phyloP scores from a whole-genome alignment of 495 filamentous ascomycete species.

The Talaromyces wortmannii region DNA sequence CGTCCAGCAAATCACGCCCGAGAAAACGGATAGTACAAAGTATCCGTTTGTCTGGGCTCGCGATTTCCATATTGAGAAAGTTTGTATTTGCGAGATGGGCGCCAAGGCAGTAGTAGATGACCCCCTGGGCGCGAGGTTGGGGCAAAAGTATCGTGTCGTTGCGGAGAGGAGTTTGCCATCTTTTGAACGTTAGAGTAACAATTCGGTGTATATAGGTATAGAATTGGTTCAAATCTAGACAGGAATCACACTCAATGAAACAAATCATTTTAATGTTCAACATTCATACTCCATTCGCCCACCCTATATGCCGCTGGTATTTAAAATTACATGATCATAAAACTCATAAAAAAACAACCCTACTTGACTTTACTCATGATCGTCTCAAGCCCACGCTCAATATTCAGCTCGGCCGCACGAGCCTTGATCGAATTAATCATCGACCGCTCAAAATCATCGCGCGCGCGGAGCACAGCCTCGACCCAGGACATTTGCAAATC shows the following conservation, averaged over 20 bases:
- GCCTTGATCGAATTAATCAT: slow-evolving; percentile 86
- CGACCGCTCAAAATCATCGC: slow-evolving; percentile 89
- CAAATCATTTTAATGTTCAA: no score
- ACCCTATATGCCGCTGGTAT: background rate
- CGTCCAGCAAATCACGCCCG: background rate
- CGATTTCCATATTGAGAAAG: slow-evolving; percentile 49
- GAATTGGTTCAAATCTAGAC: no score
- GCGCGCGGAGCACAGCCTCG: slow-evolving; percentile 77
- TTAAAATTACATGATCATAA: background rate
- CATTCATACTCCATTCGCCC: background rate
- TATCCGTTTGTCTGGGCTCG: slow-evolving; percentile 52
- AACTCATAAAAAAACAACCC: background rate
- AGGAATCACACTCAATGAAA: no score
- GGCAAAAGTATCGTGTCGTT: slow-evolving; percentile 37
- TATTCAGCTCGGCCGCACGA: slow-evolving; percentile 74
- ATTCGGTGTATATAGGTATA: no score
- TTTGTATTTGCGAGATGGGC: slow-evolving; percentile 75
- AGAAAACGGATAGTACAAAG: background rate
- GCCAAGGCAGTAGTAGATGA: slow-evolving; percentile 49
- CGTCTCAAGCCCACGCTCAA: slow-evolving; percentile 72
- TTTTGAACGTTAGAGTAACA: no score
- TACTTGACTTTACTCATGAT: slow-evolving; percentile 86
- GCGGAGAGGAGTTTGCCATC: slow-evolving; percentile 20
- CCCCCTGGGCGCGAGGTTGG: slow-evolving; percentile 24
- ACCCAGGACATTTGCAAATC: slow-evolving; percentile 94